Evolutionary conservation across 225 moss, liverwort and hornwort genomes (phyloP).

Genomic region (Pseudoscleropodium purum): DNA sequence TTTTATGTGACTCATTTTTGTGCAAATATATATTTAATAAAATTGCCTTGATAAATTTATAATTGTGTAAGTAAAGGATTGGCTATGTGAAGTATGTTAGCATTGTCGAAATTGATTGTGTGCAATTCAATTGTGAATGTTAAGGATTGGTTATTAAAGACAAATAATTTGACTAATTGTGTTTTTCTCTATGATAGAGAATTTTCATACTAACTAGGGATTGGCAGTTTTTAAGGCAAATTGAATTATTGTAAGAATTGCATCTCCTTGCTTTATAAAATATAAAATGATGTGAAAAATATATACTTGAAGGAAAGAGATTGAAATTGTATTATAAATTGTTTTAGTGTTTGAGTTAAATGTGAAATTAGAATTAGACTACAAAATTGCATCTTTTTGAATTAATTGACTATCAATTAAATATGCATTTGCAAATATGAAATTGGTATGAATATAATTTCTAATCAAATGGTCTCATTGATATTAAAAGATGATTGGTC

Average conservation of each 20-base stretch:
- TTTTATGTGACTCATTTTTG: too few relatives aligned
- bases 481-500: neutral
- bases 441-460: neutral
- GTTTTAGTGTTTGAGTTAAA: neutral
- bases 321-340: neutral
- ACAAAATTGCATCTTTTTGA: accelerated
- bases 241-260: neutral
- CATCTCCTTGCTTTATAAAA: neutral
- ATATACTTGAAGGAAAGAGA: neutral
- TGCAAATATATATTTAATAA: too few relatives aligned
- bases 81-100: too few relatives aligned
- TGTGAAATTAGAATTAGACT: neutral
- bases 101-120: too few relatives aligned
- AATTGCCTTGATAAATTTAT: too few relatives aligned
- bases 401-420: neutral
- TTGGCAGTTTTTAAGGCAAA: neutral
- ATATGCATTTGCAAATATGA: neutral
- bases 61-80: too few relatives aligned
- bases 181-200: neutral
- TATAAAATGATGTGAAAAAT: neutral
- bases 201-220: neutral
- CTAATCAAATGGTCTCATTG: neutral
- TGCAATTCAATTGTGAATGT: neutral
- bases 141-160: neutral
- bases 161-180: neutral